These are phyloP conservation scores for Stenocarpella maydis DNA, from an alignment of 2,329 filamentous ascomycete species.

Conservation along the genomic window DNA sequence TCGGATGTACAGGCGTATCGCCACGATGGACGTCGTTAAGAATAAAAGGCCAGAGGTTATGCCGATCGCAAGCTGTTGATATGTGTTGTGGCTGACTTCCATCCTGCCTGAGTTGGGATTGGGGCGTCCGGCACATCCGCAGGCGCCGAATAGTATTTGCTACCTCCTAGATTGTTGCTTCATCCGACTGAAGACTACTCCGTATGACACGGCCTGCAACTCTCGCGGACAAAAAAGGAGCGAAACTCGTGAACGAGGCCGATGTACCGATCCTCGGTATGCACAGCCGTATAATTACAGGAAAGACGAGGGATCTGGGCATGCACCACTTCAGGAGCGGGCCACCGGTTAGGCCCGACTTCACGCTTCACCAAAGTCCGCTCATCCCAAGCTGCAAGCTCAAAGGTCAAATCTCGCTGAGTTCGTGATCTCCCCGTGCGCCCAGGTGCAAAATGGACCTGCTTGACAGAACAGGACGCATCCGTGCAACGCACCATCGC, in stretches of 20 bases:
- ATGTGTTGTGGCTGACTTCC: slow-evolving; percentile 12
- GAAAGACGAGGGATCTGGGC: not conserved
- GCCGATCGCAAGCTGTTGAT: slow-evolving; percentile 17
- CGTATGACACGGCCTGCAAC: not conserved
- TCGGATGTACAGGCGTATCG: slow-evolving; percentile 23
- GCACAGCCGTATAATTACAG: not conserved
- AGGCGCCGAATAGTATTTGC: not conserved
- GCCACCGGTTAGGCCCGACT: not conserved
- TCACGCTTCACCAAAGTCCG: not conserved
- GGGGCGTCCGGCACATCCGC: not conserved
- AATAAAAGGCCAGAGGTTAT: slow-evolving; percentile 15
- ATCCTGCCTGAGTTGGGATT: not conserved
- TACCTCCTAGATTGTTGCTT: too few relatives aligned
- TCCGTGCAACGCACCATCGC: slow-evolving; percentile 4
- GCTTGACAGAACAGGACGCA: not conserved
- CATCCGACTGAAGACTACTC: not conserved
- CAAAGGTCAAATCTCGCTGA: slow-evolving; percentile 4
- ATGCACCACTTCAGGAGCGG: not conserved
- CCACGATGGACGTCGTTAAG: slow-evolving; percentile 10
- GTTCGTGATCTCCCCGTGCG: not conserved
- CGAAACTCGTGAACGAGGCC: not conserved
- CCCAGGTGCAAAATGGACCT: not conserved
- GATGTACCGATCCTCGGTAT: too few relatives aligned
- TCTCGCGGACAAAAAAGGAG: not conserved
- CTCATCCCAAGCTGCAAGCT: slow-evolving; percentile 13